phyloP scores from a whole-genome alignment of 163 green algal genomes.

The Trebouxiophyceae sp. region DNA sequence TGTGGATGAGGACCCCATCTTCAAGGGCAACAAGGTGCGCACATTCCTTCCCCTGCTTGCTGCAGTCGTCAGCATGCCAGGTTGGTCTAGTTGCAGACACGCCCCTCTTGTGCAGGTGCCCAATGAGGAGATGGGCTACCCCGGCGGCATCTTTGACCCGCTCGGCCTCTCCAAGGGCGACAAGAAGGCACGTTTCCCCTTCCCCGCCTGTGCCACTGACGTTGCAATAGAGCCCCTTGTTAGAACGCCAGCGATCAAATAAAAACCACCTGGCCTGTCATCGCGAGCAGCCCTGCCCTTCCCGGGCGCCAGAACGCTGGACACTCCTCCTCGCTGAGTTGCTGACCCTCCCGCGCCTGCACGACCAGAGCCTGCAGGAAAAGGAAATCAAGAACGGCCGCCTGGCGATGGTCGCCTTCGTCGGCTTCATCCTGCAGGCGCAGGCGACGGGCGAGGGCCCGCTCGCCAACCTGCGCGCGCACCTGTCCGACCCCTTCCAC shows the following conservation, averaged over 20 bases:
- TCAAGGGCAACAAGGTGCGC: slow-evolving; percentile 66
- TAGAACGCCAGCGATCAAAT: too few species aligned
- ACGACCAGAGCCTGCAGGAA: slow-evolving; percentile 41
- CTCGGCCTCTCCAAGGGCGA: slow-evolving; percentile 66
- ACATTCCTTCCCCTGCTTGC: too few species aligned
- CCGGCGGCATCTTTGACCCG: slow-evolving; percentile 68
- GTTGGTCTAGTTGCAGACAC: too few species aligned
- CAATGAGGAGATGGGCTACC: slow-evolving; percentile 81
- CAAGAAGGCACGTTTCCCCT: slow-evolving; percentile 24
- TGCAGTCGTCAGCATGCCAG: too few species aligned
- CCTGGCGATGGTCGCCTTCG: slow-evolving; percentile 2
- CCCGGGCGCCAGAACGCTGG: too few species aligned
- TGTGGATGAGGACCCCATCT: slow-evolving; percentile 86
- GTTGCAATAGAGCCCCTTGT: too few species aligned
- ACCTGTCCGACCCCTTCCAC: slow-evolving; percentile 69
- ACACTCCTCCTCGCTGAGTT: too few species aligned
- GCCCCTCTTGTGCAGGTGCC: slow-evolving; percentile 45
- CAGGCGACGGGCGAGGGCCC: slow-evolving; percentile 72
- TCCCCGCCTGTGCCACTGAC: too few species aligned
- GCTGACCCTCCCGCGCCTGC: too few species aligned
- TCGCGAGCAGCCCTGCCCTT: too few species aligned
- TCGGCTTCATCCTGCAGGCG: slow-evolving; percentile 51
- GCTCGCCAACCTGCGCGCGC: slow-evolving; percentile 58
- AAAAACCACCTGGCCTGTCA: too few species aligned
- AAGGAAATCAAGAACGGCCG: slow-evolving; percentile 93